Evolutionary conservation across 2,329 filamentous ascomycete genomes (phyloP), one percentile per base, ranked within the genome.

Genomic region (Remersonia thermophila): DNA sequence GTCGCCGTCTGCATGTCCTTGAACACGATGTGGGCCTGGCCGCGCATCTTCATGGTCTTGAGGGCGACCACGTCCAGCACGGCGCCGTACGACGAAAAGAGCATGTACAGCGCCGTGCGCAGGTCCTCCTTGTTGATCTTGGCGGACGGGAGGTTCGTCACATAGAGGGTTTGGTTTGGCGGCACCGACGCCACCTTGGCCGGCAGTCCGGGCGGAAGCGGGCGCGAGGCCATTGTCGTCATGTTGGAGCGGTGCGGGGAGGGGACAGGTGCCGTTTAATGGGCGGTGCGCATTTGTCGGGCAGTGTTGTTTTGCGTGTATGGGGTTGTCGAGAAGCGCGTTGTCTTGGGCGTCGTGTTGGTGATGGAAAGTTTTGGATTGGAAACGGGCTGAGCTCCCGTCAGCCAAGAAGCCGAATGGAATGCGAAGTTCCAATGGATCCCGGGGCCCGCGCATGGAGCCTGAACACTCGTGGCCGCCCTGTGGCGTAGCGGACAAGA

Each of bases 11-110:
- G 82, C 25, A 89, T 68, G 56, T 98, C 89, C 40, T 83, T 75
- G 57, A 86, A 96, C 11, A 91, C 82, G 42, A 98, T 67, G 53
- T 96, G 91, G 43, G 91, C 91, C 61, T 98, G 91, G 3, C 91
- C 91, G 33, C 91, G 80, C 87, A 96, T 95, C 62, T 85, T 85
- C 57, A 70, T 69, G 1, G 84, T 93, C 63, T 86, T 93, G 49
- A 95, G 67, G 20, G 84, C 83, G 33, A 95, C 82, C 14, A 98
- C 75, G 55, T 98, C 91, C 40, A 98, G 73, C 12, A 98, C 82
- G 1, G 85, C 77, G 28, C 91, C 91, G 55, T 94, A 93, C 11
- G 86, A 93, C 9, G 86, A 85, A 58, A 96, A 96, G 10, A 96
- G 72, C 58, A 86, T 83, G 63, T 98, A 98, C 20, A 98, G 71